These are phyloP conservation scores for Debaryomycetaceae sp. DNA, from an alignment of 1,139 yeast genomes.

Conservation along the genomic window DNA sequence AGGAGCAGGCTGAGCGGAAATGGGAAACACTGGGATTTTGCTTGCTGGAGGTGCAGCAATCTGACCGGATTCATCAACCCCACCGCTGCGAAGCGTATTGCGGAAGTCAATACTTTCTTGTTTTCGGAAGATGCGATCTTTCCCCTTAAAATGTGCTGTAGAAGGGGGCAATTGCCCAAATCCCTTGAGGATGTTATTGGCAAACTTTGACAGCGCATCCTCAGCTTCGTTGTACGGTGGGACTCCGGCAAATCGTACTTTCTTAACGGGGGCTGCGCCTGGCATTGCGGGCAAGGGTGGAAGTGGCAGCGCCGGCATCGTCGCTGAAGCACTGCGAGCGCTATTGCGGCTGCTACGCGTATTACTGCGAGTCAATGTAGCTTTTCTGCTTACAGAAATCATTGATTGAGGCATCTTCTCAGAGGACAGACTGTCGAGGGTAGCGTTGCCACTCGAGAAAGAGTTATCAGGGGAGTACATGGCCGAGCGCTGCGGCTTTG, in stretches of 20 bases:
- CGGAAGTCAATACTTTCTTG: constrained; percentile 46
- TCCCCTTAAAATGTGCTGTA: constrained; percentile 15
- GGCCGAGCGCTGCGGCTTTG: too few species aligned
- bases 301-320: constrained; percentile 5
- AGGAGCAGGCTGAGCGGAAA: background rate
- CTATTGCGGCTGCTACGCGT: constrained; percentile 19
- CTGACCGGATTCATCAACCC: too few species aligned
- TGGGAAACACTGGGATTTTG: too few species aligned
- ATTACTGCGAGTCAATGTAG: constrained; percentile 22
- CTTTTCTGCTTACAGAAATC: too few species aligned
- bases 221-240: constrained; percentile 42
- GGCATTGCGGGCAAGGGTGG: constrained; percentile 6
- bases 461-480: too few species aligned
- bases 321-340: constrained; percentile 1
- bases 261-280: constrained; percentile 14
- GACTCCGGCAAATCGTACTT: constrained; percentile 44
- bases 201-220: constrained; percentile 43
- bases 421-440: too few species aligned
- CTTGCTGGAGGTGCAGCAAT: too few species aligned
- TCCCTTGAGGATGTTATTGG: constrained; percentile 36
- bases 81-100: constrained; percentile 18
- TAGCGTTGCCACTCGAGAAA: too few species aligned
- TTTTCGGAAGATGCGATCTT: constrained; percentile 35
- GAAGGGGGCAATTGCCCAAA: constrained; percentile 24
- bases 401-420: too few species aligned